phyloP scores from a whole-genome alignment of 176 grass and related monocot species.

The Puya raimondii region DNA sequence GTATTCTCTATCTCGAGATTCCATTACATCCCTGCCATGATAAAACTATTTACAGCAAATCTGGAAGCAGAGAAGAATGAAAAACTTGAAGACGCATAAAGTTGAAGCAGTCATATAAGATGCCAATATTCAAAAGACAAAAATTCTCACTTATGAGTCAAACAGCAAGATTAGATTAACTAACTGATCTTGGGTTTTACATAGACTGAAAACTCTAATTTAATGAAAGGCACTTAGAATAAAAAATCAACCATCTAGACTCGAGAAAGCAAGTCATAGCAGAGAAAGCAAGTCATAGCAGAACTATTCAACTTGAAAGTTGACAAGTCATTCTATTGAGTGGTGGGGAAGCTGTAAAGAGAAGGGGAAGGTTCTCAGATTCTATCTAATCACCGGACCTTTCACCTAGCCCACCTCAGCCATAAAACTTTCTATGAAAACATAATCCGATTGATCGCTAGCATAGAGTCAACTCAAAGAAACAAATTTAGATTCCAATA shows the following conservation, averaged over 20 bases:
- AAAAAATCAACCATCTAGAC: background rate
- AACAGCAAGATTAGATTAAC: no score
- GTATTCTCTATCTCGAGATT: conserved; percentile 58
- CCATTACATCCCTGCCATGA: conserved; percentile 60
- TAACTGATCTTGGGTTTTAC: no score
- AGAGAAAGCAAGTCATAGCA: background rate
- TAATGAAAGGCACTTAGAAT: background rate
- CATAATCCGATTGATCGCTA: no score
- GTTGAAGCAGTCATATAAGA: background rate
- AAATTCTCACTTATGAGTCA: no score
- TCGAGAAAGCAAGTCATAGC: background rate
- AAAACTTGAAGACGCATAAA: background rate
- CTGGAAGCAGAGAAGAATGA: background rate
- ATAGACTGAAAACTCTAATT: no score
- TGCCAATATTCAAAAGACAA: background rate
- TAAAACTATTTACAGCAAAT: background rate
- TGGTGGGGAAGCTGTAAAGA: background rate
- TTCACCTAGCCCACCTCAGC: no score
- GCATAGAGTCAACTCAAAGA: no score
- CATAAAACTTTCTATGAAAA: no score
- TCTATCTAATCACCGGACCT: no score
- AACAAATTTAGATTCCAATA: no score
- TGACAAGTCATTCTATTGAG: background rate
- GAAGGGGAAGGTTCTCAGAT: no score
- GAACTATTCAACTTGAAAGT: background rate